A percentile compares a stretch with the other conserved stretches of the same genome.
These are phyloP conservation scores for Piper longum DNA, from an alignment of 164 flowering plant genomes.

Conservation along the genomic window DNA sequence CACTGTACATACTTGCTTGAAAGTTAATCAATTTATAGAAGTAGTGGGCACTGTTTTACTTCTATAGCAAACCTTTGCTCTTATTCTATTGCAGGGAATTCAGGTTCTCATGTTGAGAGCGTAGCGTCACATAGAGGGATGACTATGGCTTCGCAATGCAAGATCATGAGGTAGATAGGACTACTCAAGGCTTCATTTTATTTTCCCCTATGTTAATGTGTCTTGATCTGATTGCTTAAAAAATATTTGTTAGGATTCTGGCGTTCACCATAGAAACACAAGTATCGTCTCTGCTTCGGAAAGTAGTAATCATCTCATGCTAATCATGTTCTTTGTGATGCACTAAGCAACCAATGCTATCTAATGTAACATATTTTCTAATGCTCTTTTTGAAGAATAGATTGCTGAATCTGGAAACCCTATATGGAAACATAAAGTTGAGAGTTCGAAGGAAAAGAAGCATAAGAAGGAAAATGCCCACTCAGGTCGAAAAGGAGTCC, in stretches of 20 bases:
- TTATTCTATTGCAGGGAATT: slow-evolving; percentile 20
- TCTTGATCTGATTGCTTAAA: not conserved
- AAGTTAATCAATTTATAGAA: not conserved
- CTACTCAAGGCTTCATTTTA: no score
- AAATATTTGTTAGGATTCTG: slow-evolving; percentile 32
- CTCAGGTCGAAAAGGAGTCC: slow-evolving; percentile 33
- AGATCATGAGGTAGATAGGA: slow-evolving; percentile 30
- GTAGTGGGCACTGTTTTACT: not conserved
- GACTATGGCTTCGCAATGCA: slow-evolving; percentile 37
- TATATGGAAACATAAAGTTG: slow-evolving; percentile 90
- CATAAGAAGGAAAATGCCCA: slow-evolving; percentile 36
- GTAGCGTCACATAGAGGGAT: slow-evolving; percentile 20
- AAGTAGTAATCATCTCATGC: slow-evolving; percentile 31
- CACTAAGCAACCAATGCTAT: not conserved
- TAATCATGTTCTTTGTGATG: not conserved
- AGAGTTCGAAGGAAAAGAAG: slow-evolving; percentile 91
- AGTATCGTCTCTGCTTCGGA: slow-evolving; percentile 76
- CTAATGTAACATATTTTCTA: not conserved
- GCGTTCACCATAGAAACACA: slow-evolving; percentile 63
- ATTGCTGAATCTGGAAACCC: slow-evolving; percentile 76
- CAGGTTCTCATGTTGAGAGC: slow-evolving; percentile 16
- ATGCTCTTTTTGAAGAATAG: slow-evolving; percentile 32
- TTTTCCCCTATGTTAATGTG: not conserved
- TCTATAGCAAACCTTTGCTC: not conserved
- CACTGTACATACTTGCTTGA: not conserved